A percentile compares a stretch with the other conserved stretches of the same genome.
These are phyloP conservation scores for Emmonsiellopsis sp. DNA, from an alignment of 2,329 filamentous ascomycete species.

Conservation along the genomic window DNA sequence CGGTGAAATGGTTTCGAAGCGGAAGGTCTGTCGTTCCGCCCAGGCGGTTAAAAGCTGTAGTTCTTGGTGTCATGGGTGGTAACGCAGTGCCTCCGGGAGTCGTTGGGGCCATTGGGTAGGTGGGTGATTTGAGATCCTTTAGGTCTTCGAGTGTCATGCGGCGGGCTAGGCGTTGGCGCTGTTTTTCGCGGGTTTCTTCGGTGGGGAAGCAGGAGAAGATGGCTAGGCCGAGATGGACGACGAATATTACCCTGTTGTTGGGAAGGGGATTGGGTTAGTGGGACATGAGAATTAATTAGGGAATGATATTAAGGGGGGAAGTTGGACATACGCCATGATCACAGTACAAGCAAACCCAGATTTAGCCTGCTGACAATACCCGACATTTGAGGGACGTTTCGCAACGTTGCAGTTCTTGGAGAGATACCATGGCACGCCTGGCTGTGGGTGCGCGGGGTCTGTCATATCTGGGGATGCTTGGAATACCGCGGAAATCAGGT, in stretches of 20 bases:
- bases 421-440: slow-evolving; percentile 55
- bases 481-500: slow-evolving; percentile 45
- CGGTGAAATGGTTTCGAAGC: slow-evolving; percentile 26
- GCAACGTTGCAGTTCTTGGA: slow-evolving; percentile 51
- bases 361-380: slow-evolving; percentile 54
- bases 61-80: slow-evolving; percentile 34
- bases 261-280: slow-evolving; percentile 5
- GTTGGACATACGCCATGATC: slow-evolving; percentile 44
- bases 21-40: slow-evolving; percentile 32
- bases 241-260: slow-evolving; percentile 40
- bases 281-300: slow-evolving; percentile 1
- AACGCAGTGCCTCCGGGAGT: slow-evolving; percentile 20
- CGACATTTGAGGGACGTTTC: slow-evolving; percentile 34
- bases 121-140: slow-evolving; percentile 30
- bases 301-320: background rate
- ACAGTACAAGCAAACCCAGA: slow-evolving; percentile 48
- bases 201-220: slow-evolving; percentile 40
- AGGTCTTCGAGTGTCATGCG: slow-evolving; percentile 24
- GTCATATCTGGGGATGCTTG: slow-evolving; percentile 52
- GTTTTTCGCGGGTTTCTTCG: slow-evolving; percentile 25
- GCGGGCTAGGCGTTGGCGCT: slow-evolving; percentile 21
- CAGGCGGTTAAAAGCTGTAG: slow-evolving; percentile 33
- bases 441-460: slow-evolving; percentile 45
- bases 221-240: slow-evolving; percentile 39
- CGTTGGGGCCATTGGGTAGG: slow-evolving; percentile 22